A percentile compares a stretch with the other conserved stretches of the same genome.
Evolutionary conservation across 371 early-diverging fungal species (phyloP).

Genomic region (Parasitella parasitica): DNA sequence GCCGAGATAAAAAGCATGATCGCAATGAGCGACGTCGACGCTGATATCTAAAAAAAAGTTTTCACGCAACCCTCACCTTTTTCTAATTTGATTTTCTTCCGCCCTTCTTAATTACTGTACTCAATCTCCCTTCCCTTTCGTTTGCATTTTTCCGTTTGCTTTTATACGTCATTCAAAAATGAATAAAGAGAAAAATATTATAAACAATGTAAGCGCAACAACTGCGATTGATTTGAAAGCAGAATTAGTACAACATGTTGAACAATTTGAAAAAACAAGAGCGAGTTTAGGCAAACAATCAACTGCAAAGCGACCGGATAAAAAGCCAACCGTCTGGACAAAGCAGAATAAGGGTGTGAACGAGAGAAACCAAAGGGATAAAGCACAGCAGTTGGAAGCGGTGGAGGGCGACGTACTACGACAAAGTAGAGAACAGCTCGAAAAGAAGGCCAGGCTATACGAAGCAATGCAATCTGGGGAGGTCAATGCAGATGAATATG

Average conservation of each 20-base stretch:
- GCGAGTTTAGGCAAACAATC: conserved; percentile 31
- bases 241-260: conserved; percentile 38
- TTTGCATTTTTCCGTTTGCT: neutral
- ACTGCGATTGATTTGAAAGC: conserved; percentile 44
- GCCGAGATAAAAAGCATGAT: conserved; percentile 3
- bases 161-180: neutral
- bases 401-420: conserved; percentile 37
- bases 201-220: conserved; percentile 32
- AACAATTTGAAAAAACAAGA: conserved; percentile 36
- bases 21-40: conserved; percentile 4
- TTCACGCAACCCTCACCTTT: neutral
- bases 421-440: conserved; percentile 57
- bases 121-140: neutral
- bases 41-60: conserved; percentile 1
- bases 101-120: neutral
- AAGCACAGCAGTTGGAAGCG: conserved; percentile 24
- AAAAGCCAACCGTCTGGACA: conserved; percentile 62
- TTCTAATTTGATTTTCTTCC: neutral
- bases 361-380: conserved; percentile 35
- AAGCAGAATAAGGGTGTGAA: conserved; percentile 61
- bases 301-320: conserved; percentile 22
- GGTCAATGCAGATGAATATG: conserved; percentile 26
- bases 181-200: conserved; percentile 5
- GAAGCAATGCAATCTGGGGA: conserved; percentile 49
- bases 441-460: conserved; percentile 68